phyloP scores from a whole-genome alignment of 2,329 filamentous ascomycete species.

The Ophiostoma piceae region DNA sequence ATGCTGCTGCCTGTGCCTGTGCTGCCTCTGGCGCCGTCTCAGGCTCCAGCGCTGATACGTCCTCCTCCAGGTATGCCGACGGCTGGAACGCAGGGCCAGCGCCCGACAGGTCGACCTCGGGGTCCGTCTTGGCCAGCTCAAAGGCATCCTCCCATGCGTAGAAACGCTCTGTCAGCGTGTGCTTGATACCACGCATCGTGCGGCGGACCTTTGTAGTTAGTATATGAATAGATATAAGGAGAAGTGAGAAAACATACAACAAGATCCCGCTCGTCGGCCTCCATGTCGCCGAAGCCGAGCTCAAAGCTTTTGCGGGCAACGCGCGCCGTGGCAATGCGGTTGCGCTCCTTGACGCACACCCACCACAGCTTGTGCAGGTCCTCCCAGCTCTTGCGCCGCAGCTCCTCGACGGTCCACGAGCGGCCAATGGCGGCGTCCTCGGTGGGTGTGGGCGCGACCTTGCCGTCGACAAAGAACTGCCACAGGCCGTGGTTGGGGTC shows the following conservation, averaged over 20 bases:
- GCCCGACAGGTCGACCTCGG: conserved; percentile 58
- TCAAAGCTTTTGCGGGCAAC: conserved; percentile 62
- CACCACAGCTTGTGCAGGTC: conserved; percentile 92
- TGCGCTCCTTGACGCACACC: conserved; percentile 86
- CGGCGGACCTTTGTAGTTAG: conserved; percentile 54
- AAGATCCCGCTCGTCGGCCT: conserved; percentile 58
- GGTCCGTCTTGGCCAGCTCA: conserved; percentile 59
- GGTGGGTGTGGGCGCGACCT: conserved; percentile 63
- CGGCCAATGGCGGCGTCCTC: conserved; percentile 70
- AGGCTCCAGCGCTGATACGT: conserved; percentile 23
- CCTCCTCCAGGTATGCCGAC: conserved; percentile 36
- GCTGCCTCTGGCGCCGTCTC: neutral
- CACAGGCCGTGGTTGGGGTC: conserved; percentile 81
- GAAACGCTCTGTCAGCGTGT: conserved; percentile 78
- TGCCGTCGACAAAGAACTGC: conserved; percentile 76
- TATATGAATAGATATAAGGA: too few relatives aligned
- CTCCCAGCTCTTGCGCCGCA: conserved; percentile 86
- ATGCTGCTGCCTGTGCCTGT: conserved; percentile 5
- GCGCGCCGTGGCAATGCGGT: conserved; percentile 74
- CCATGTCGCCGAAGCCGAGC: conserved; percentile 67
- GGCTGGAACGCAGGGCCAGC: conserved; percentile 49
- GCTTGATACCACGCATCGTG: conserved; percentile 79
- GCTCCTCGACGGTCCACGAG: conserved; percentile 77
- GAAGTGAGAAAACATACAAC: conserved; percentile 50
- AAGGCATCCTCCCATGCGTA: conserved; percentile 80